phyloP scores from a whole-genome alignment of 345 rosid species.

The Aquilaria yunnanensis region DNA sequence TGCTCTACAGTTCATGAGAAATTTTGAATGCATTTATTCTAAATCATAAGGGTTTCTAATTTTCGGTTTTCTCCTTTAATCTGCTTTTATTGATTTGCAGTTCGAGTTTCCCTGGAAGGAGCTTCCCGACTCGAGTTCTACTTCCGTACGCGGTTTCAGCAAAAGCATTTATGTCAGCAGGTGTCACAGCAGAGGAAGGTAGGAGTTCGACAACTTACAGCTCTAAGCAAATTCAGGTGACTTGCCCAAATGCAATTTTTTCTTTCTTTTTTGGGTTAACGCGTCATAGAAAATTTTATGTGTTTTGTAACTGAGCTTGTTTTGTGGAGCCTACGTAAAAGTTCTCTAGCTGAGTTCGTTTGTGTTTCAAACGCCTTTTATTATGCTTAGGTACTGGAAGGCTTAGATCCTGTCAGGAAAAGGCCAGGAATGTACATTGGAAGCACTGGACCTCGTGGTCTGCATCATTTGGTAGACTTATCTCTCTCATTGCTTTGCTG shows the following conservation, averaged over 20 bases:
- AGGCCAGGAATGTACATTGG: constrained; percentile 99
- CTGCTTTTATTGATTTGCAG: constrained; percentile 28
- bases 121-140: constrained; percentile 20
- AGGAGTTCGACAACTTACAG: constrained; percentile 55
- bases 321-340: too few species aligned
- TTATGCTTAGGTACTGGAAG: constrained; percentile 76
- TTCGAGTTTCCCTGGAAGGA: constrained; percentile 32
- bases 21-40: neutral
- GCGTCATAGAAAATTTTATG: neutral
- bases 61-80: neutral
- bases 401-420: constrained; percentile 94
- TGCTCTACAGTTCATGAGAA: neutral
- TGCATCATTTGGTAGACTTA: constrained; percentile 84
- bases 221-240: constrained; percentile 91
- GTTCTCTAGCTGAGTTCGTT: constrained; percentile 1
- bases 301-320: too few species aligned
- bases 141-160: constrained; percentile 33
- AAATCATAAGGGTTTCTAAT: neutral
- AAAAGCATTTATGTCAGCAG: constrained; percentile 66
- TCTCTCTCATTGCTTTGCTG: constrained; percentile 4
- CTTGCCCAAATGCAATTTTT: neutral
- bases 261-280: neutral
- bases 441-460: constrained; percentile 96
- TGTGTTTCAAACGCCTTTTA: constrained; percentile 4
- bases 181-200: constrained; percentile 48